A percentile compares a stretch with the other conserved stretches of the same genome.
Conservation (phyloP, 163 green algal genomes). For the Volvox carteri region DNA sequence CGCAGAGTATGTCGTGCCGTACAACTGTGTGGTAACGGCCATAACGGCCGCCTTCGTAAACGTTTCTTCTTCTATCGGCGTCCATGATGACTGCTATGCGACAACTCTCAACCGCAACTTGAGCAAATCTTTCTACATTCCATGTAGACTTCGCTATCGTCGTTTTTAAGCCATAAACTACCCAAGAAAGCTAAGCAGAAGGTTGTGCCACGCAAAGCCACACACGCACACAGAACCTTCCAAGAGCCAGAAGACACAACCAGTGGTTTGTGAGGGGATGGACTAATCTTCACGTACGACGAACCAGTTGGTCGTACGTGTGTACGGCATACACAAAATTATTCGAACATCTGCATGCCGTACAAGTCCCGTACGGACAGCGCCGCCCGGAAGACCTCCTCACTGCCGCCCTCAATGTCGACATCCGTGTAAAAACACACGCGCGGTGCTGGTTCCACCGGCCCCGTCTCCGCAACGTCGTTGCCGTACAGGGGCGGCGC, state of each 20-base stretch:
- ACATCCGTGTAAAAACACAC: conserved; percentile 38
- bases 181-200: neutral
- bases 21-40: too few relatives aligned
- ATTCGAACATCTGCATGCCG: conserved; percentile 27
- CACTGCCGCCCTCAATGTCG: neutral
- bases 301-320: neutral
- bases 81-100: too few relatives aligned
- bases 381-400: neutral
- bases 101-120: too few relatives aligned
- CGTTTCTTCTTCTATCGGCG: too few relatives aligned
- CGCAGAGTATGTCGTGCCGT: too few relatives aligned
- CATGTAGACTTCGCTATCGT: neutral
- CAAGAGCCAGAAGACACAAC: too few relatives aligned
- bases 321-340: neutral
- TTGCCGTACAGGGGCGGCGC: neutral
- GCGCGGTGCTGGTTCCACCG: neutral
- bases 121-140: neutral
- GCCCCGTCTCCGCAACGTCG: neutral
- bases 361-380: conserved; percentile 38
- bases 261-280: too few relatives aligned
- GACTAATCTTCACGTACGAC: neutral
- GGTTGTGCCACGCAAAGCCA: neutral
- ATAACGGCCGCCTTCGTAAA: too few relatives aligned
- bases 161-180: neutral
- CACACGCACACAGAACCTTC: neutral